Percentiles rank a stretch among this genome's conserved stretches.
phyloP scores from a whole-genome alignment of 495 filamentous ascomycete species.

The Collariella sp. region DNA sequence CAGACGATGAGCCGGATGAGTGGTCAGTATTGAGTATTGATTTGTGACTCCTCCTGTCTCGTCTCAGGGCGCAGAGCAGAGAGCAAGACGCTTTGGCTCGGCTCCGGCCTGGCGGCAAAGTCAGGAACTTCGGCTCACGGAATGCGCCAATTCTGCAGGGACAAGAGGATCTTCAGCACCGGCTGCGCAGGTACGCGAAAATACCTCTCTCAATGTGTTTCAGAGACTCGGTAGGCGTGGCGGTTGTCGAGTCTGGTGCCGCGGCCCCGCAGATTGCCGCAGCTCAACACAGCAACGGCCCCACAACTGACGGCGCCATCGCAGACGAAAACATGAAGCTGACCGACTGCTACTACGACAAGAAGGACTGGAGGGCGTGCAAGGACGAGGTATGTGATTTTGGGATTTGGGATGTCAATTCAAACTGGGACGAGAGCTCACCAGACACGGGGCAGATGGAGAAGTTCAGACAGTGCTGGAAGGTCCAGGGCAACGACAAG shows the following conservation, averaged over 20 bases:
- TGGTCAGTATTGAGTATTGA: slow-evolving; percentile 51
- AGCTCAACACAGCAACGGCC: not conserved
- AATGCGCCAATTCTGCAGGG: slow-evolving; percentile 33
- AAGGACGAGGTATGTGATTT: slow-evolving; percentile 66
- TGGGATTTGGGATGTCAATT: slow-evolving; percentile 14
- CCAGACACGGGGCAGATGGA: slow-evolving; percentile 61
- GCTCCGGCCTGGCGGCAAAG: not conserved
- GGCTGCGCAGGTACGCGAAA: slow-evolving; percentile 80
- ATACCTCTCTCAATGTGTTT: not conserved
- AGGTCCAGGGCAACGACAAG: slow-evolving; percentile 76
- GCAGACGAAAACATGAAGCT: slow-evolving; percentile 80
- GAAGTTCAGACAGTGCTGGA: slow-evolving; percentile 87
- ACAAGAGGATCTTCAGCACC: slow-evolving; percentile 95
- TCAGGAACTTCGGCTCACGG: slow-evolving; percentile 4
- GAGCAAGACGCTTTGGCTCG: not conserved
- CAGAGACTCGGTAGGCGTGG: not conserved
- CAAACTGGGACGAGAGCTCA: slow-evolving; percentile 3
- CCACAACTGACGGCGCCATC: slow-evolving; percentile 5
- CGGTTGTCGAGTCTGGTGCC: not conserved
- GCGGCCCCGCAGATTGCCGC: slow-evolving; percentile 4
- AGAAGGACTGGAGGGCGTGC: slow-evolving; percentile 92
- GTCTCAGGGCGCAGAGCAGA: not conserved
- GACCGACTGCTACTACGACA: slow-evolving; percentile 92
- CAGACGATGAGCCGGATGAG: slow-evolving; percentile 89
- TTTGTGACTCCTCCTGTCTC: not conserved